Evolutionary conservation across 768 basidiomycete species (phyloP).

Genomic region (Cystofilobasidium capitatum): DNA sequence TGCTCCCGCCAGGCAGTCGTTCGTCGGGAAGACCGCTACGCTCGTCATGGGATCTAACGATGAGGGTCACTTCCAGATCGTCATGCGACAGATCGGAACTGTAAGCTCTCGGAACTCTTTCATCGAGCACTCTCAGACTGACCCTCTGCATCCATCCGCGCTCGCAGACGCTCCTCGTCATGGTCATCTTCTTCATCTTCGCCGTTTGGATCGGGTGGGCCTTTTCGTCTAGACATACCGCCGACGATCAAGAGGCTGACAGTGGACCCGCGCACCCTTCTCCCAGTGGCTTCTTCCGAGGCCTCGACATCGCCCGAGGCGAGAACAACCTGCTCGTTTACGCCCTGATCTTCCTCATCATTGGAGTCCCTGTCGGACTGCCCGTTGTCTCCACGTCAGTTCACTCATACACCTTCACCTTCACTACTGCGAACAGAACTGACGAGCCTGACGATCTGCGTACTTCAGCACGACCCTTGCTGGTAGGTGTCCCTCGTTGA

Average conservation of each 20-base stretch:
- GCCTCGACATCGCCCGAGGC: slow-evolving; percentile 39
- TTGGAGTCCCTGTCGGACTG: slow-evolving; percentile 48
- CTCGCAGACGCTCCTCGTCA: slow-evolving; percentile 40
- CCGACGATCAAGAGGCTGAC: no score
- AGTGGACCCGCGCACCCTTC: slow-evolving; percentile 16
- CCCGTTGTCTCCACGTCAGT: slow-evolving; percentile 46
- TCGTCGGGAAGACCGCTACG: slow-evolving; percentile 46
- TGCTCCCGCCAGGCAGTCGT: slow-evolving; percentile 41
- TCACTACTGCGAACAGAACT: no score
- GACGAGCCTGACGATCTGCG: no score
- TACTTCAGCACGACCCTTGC: no score
- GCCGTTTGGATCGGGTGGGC: slow-evolving; percentile 46
- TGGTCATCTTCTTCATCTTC: slow-evolving; percentile 45
- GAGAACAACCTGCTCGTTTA: slow-evolving; percentile 47
- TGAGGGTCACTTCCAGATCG: slow-evolving; percentile 46
- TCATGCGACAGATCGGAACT: slow-evolving; percentile 44
- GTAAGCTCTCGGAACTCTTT: slow-evolving; percentile 21
- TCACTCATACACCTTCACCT: no score
- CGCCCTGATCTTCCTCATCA: slow-evolving; percentile 45
- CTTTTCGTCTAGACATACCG: no score
- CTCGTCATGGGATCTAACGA: slow-evolving; percentile 43
- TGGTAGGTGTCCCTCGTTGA: no score
- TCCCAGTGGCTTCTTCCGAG: slow-evolving; percentile 30
- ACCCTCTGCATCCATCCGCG: no score
- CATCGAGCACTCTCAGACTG: neutral